Percentiles rank a stretch among this genome's conserved stretches.
These are phyloP conservation scores for Silene latifolia DNA, from an alignment of 148 eudicot species.

Conservation along the genomic window DNA sequence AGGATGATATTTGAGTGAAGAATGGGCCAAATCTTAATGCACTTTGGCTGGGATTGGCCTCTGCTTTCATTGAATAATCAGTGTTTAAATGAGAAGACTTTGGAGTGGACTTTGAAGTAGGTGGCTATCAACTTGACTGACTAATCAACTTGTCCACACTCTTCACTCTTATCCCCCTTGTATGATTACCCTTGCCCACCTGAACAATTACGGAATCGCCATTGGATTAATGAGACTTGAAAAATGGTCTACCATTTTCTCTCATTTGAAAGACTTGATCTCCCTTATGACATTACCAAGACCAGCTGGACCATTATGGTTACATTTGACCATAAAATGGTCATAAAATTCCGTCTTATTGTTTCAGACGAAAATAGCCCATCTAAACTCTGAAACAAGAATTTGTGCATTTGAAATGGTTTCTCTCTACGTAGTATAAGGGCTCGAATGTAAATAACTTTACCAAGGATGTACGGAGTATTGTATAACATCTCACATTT, in stretches of 20 bases:
- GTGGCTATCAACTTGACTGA: not conserved
- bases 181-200: not conserved
- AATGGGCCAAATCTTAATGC: not conserved
- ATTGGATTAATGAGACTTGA: not conserved
- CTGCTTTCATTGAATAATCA: not conserved
- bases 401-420: too few species aligned
- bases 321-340: too few species aligned
- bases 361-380: too few species aligned
- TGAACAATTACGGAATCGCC: not conserved
- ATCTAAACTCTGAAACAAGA: too few species aligned
- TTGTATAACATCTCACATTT: too few species aligned
- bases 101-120: not conserved
- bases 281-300: too few species aligned
- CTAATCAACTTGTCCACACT: not conserved
- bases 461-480: too few species aligned
- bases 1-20: not conserved
- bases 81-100: not conserved
- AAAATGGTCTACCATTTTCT: not conserved
- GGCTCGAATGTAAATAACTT: too few species aligned
- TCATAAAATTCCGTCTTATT: too few species aligned
- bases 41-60: not conserved
- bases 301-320: too few species aligned
- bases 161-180: not conserved
- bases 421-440: too few species aligned
- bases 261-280: too few species aligned